A percentile compares a stretch with the other conserved stretches of the same genome.
Conservation (phyloP, 306 rosid species). For the Glycine soja region DNA sequence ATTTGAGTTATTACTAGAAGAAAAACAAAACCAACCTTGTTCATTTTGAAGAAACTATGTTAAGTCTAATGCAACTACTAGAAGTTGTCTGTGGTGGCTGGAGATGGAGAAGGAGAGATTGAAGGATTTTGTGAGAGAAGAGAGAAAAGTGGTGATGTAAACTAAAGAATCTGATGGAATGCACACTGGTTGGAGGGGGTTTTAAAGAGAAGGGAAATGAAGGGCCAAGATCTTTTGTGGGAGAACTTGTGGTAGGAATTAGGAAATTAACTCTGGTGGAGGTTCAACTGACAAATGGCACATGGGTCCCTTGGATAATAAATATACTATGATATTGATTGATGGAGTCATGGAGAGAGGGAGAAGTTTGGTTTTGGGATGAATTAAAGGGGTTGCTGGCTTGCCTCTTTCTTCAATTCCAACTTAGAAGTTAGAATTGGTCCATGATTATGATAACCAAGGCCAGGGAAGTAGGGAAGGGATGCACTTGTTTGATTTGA, state of each 20-base stretch:
- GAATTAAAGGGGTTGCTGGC: background rate
- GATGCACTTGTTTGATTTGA: background rate
- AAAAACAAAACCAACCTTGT: slow-evolving; percentile 53
- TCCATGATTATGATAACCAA: background rate
- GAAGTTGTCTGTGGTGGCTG: background rate
- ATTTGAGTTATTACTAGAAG: slow-evolving; percentile 53
- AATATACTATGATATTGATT: slow-evolving; percentile 7
- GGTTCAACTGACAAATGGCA: slow-evolving; percentile 42
- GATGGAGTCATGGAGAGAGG: background rate
- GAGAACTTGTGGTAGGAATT: slow-evolving; percentile 32
- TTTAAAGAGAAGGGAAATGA: slow-evolving; percentile 39
- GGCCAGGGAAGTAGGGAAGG: background rate
- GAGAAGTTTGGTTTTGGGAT: slow-evolving; percentile 42
- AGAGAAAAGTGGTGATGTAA: background rate
- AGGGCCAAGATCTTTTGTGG: slow-evolving; percentile 41
- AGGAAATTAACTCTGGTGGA: slow-evolving; percentile 39
- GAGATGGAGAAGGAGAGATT: too few species aligned
- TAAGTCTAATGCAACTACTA: background rate
- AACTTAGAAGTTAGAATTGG: background rate
- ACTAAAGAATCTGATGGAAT: background rate
- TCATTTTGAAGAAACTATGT: slow-evolving; percentile 49
- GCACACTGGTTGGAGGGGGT: slow-evolving; percentile 2
- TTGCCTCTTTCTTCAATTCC: slow-evolving; percentile 12
- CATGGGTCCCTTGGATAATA: slow-evolving; percentile 51
- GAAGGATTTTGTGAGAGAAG: slow-evolving; percentile 4